Conservation (phyloP, 2,329 filamentous ascomycete genomes). For the Phoma sp. region DNA sequence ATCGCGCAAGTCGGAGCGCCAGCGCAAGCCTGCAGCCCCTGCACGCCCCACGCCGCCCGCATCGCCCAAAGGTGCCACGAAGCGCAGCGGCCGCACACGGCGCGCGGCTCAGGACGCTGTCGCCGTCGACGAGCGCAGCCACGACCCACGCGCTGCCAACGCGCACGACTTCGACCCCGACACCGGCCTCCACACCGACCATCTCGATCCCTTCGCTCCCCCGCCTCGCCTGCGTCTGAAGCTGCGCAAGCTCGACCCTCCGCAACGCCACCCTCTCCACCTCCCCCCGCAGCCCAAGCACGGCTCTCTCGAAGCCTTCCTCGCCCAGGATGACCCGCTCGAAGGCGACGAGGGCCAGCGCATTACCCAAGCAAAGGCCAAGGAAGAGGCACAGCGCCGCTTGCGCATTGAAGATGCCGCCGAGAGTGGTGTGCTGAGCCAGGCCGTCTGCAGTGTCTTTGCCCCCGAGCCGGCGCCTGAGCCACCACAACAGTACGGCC, state of each 20-base stretch:
- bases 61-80: slow-evolving; percentile 28
- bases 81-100: slow-evolving; percentile 32
- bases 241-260: slow-evolving; percentile 58
- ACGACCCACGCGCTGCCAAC: slow-evolving; percentile 24
- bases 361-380: slow-evolving; percentile 40
- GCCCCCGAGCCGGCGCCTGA: slow-evolving; percentile 76
- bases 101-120: slow-evolving; percentile 25
- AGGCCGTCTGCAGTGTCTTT: slow-evolving; percentile 73
- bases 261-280: slow-evolving; percentile 60
- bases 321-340: slow-evolving; percentile 59
- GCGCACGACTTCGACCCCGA: slow-evolving; percentile 12
- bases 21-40: slow-evolving; percentile 31
- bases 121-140: slow-evolving; percentile 18
- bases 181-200: slow-evolving; percentile 16
- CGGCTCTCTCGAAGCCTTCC: slow-evolving; percentile 69
- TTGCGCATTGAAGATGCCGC: slow-evolving; percentile 74
- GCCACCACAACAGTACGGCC: slow-evolving; percentile 80
- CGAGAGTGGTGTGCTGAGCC: slow-evolving; percentile 76
- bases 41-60: slow-evolving; percentile 24
- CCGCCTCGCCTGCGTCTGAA: slow-evolving; percentile 54
- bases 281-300: slow-evolving; percentile 54
- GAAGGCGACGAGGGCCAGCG: slow-evolving; percentile 51
- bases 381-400: slow-evolving; percentile 72
- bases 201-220: slow-evolving; percentile 26
- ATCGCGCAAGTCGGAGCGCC: slow-evolving; percentile 45